Evolutionary conservation across 306 rosid species (phyloP), one percentile per base, ranked within the genome.

Genomic region (Lupinus albus): DNA sequence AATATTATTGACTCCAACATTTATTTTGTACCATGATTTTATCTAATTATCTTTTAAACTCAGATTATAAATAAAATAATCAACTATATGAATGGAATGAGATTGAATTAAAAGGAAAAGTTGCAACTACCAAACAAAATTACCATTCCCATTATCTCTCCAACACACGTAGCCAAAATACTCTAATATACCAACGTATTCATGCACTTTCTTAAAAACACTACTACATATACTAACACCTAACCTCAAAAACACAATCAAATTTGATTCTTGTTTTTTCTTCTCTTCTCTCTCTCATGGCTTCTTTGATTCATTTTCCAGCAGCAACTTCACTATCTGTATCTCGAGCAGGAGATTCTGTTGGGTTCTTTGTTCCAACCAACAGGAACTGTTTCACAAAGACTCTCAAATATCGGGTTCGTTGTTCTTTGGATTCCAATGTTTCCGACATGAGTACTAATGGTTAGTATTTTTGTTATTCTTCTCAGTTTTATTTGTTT

Each of bases 371-470:
- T 57, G 11, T 21, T 16, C 80, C 81, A 14, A 12, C 12, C 45
- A 32, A 4, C 30, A 81, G 74, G 2, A 25, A 25, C 30, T 74
- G 83, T 68, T 68, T 86, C 50, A 32, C 21, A 4, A 89, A 78
- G 70, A 47, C 44, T 36, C 79, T 10, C 53, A 82, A 56, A 64
- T 45, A n/a, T 38, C 78, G 77, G 11, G 71, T 90, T 82, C 82
- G 90, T 17, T 86, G 87, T 38, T 93, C 99, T 69, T 82, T 93
- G 71, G 99, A 93, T 6, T 13, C 84, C 12, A 81, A 83, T 82
- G 90, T 93, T 76, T 90, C 99, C 44, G 94, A 89, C 67, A 93
- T 93, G 99, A 85, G 90, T 71, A 66, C 75, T 12, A 93, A 90
- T 17, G 99, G 97, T 93, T 78, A 49, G 76, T 67, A 30, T 4